phyloP scores from a whole-genome alignment of 140 eudicot species.

The Senecio squalidus region DNA sequence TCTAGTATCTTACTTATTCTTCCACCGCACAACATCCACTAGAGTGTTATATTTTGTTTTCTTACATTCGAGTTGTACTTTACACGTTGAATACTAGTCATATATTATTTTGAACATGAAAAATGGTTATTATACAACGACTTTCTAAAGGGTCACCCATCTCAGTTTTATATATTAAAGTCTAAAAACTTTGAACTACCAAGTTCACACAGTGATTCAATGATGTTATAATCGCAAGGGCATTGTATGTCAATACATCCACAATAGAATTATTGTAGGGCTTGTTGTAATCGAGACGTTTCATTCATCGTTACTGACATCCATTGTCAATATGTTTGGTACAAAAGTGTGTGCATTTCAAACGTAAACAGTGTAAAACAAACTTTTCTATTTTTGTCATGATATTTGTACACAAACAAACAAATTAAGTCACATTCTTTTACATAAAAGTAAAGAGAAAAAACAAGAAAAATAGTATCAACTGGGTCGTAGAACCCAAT shows the following conservation, averaged over 20 bases:
- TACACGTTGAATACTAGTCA: no score
- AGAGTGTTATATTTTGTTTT: no score
- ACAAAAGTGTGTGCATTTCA: neutral
- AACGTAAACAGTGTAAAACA: slow-evolving; percentile 14
- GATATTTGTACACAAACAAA: slow-evolving; percentile 8
- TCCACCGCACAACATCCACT: no score
- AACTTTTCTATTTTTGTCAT: neutral
- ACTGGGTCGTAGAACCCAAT: slow-evolving; percentile 19
- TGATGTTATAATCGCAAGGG: no score
- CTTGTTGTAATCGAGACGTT: slow-evolving; percentile 1
- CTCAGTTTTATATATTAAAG: no score
- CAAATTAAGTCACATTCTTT: slow-evolving; percentile 24
- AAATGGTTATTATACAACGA: no score
- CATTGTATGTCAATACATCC: neutral
- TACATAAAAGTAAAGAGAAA: slow-evolving; percentile 8
- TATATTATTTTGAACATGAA: no score
- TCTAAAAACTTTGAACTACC: no score
- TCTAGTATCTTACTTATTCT: no score
- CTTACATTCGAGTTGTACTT: no score
- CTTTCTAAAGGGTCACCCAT: no score
- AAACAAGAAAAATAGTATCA: slow-evolving; percentile 16
- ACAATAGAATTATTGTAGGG: neutral
- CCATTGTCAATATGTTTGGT: slow-evolving; percentile 7
- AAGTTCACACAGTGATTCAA: no score
- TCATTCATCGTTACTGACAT: slow-evolving; percentile 1